Evolutionary conservation across 352 stramenopile species (phyloP).

Genomic region (Thraustochytrium sp.): DNA sequence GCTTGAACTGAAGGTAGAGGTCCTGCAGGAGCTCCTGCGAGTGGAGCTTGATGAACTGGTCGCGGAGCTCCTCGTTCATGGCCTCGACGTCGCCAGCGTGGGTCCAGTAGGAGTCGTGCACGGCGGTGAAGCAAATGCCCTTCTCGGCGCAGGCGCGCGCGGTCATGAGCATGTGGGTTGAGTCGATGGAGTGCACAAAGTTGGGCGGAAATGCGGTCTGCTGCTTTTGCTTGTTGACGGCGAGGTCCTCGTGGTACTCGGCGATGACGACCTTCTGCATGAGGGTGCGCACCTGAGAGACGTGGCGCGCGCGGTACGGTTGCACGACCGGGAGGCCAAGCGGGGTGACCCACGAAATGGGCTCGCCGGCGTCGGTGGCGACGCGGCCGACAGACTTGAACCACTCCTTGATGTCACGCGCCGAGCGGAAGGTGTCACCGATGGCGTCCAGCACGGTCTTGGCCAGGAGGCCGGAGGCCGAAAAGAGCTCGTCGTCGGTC

Average conservation of each 20-base stretch:
- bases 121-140: constrained; percentile 85
- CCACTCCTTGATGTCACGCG: constrained; percentile 91
- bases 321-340: constrained; percentile 97
- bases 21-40: constrained; percentile 90
- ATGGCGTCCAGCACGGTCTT: constrained; percentile 92
- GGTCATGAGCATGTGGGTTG: constrained; percentile 99
- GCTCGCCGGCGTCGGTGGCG: constrained; percentile 73
- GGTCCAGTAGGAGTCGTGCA: constrained; percentile 99
- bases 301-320: constrained; percentile 82
- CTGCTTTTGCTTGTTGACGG: constrained; percentile 61
- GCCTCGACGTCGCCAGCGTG: constrained; percentile 89
- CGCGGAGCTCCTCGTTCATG: constrained; percentile 86
- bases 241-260: constrained; percentile 40
- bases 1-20: constrained; percentile 78
- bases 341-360: constrained; percentile 96
- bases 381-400: constrained; percentile 65
- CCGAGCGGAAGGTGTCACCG: constrained; percentile 89
- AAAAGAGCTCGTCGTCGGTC: constrained; percentile 73
- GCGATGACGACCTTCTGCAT: constrained; percentile 80
- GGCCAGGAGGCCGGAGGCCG: constrained; percentile 81
- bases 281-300: constrained; percentile 69
- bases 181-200: constrained; percentile 95
- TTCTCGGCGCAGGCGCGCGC: constrained; percentile 85
- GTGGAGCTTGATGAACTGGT: constrained; percentile 94
- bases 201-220: constrained; percentile 97